Evolutionary conservation across 2,329 filamentous ascomycete genomes (phyloP), one percentile per base, ranked within the genome.

Genomic region (Colletotrichum sp.): DNA sequence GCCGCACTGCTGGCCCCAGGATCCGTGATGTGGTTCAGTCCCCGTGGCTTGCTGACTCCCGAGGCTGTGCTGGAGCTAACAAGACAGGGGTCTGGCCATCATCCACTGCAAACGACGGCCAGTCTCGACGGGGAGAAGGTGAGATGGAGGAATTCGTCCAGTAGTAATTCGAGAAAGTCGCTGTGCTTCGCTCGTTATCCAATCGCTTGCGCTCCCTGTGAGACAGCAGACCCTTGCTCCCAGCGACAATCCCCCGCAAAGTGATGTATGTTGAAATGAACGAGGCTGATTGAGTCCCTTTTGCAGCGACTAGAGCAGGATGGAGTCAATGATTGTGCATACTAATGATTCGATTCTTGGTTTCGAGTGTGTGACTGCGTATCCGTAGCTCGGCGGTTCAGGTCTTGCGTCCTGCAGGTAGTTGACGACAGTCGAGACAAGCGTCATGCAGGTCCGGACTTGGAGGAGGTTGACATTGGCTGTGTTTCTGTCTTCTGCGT

Each of bases 151-250:
- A 65, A 34, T 58, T 58, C 57, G 64, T 63, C 73, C 73, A 75
- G 73, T 75, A 28, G 70, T 64, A 73, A 48, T 9, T 24, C 58
- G 70, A 64, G 64, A 18, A 67, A 21, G n/a, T 18, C 16, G 64
- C 52, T 28, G 8, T 72, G 67, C 60, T 71, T 78, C 77, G 77
- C 58, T 77, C 60, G 55, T 67, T 48, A 34, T 61, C 77, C 77
- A 78, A 78, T 78, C 77, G 77, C 75, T 78, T 78, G 71, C 38
- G 68, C 67, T 75, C 67, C 75, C 61, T 67, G 18, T 13, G 34
- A 65, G 70, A 75, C 64, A 73, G 21, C 57, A 43, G 48, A 75
- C 43, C 73, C 73, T 68, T 68, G 70, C 73, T 52, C 57, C 64
- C 16, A 67, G 70, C 48, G 70, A 73, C 26, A 48, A 75, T 75